Percentiles rank a stretch among this genome's conserved stretches.
Conservation (phyloP, 2,329 filamentous ascomycete species). For the Fusarium sp. region DNA sequence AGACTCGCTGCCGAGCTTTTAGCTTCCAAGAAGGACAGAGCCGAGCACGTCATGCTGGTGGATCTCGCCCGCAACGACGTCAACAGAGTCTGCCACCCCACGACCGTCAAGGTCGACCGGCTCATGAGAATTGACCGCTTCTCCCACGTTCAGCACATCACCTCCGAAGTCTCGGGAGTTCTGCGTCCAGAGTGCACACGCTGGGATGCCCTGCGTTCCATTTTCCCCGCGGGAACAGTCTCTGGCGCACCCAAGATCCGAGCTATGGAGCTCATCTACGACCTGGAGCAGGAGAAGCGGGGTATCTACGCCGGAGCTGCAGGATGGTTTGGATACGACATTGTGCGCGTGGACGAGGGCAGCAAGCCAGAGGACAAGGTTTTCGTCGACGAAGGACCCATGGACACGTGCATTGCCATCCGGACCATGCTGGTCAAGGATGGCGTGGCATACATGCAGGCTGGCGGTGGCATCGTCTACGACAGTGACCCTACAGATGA, state of each 20-base stretch:
- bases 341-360: constrained; percentile 68
- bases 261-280: constrained; percentile 96
- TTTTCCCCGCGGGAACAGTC: constrained; percentile 96
- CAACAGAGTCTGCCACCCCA: constrained; percentile 92
- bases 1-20: constrained; percentile 72
- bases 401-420: constrained; percentile 85
- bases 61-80: constrained; percentile 96
- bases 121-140: constrained; percentile 96
- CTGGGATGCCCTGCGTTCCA: constrained; percentile 94
- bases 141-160: constrained; percentile 95
- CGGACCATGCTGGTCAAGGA: constrained; percentile 96
- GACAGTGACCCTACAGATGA: constrained; percentile 94
- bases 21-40: constrained; percentile 79
- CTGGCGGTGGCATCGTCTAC: constrained; percentile 90
- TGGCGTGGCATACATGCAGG: constrained; percentile 88
- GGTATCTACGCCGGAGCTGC: constrained; percentile 96
- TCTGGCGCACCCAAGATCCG: constrained; percentile 94
- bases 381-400: constrained; percentile 73
- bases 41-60: constrained; percentile 97
- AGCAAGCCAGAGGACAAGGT: constrained; percentile 47
- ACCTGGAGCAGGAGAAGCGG: constrained; percentile 91
- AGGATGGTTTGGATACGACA: constrained; percentile 92
- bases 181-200: constrained; percentile 83
- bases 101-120: constrained; percentile 87
- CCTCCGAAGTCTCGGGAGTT: constrained; percentile 94